Conservation (phyloP, 192 early-diverging fungal genomes). For the Polychytrium aggregatum region DNA sequence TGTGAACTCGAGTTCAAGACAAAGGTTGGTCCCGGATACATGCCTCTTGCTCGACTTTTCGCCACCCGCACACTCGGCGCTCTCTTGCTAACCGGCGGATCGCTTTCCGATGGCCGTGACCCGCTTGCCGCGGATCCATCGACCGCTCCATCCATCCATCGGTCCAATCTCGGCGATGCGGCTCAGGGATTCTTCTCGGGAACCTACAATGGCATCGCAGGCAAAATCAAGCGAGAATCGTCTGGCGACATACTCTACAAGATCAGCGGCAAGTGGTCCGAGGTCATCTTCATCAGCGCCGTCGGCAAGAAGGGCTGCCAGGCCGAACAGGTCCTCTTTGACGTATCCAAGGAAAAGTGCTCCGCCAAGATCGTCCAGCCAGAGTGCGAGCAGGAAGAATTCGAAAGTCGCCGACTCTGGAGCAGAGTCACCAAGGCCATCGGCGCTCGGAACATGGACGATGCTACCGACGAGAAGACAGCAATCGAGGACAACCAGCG, state of each 20-base stretch:
- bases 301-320: conserved; percentile 7
- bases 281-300: conserved; percentile 45
- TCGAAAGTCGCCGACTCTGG: conserved; percentile 75
- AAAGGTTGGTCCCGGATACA: conserved; percentile 51
- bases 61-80: too few species aligned
- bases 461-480: conserved; percentile 57
- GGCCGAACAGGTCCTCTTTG: conserved; percentile 52
- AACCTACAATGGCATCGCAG: conserved; percentile 64
- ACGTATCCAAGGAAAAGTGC: conserved; percentile 53
- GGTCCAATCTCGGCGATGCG: background rate
- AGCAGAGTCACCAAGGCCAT: conserved; percentile 43
- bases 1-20: conserved; percentile 84
- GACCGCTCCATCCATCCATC: background rate
- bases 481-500: conserved; percentile 63
- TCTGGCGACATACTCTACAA: conserved; percentile 67
- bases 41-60: too few species aligned
- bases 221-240: conserved; percentile 68
- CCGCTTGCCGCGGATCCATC: background rate
- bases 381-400: conserved; percentile 59
- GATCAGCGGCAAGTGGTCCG: conserved; percentile 85
- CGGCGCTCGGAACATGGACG: conserved; percentile 32
- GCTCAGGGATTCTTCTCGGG: conserved; percentile 62
- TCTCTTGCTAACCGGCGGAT: too few species aligned
- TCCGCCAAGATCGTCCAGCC: conserved; percentile 59
- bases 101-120: too few species aligned